Percentiles rank a stretch among this genome's conserved stretches.
Conservation (phyloP, 148 eudicot species). For the Persicaria tinctoria region DNA sequence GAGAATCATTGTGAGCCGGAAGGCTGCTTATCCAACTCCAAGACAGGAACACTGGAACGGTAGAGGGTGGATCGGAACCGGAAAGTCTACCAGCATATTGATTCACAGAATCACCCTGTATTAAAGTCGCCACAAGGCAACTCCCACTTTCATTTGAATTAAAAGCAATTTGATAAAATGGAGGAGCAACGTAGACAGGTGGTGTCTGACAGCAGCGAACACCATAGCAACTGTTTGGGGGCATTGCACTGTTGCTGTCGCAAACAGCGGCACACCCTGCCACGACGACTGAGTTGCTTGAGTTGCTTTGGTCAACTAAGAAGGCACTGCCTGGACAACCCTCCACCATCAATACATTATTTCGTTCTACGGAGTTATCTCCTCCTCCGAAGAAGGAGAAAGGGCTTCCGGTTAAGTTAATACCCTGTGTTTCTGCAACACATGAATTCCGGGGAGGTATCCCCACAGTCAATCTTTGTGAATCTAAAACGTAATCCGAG, state of each 20-base stretch:
- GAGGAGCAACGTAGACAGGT: background rate
- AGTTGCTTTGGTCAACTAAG: background rate
- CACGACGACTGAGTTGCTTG: background rate
- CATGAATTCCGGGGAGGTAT: too few relatives aligned
- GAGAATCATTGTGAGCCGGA: background rate
- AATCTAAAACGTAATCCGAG: too few relatives aligned
- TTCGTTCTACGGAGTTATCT: too few relatives aligned
- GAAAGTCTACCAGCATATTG: background rate
- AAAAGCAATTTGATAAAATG: background rate
- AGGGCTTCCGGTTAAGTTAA: too few relatives aligned
- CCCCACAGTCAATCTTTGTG: too few relatives aligned
- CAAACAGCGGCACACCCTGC: slow-evolving; percentile 19
- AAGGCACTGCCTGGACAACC: slow-evolving; percentile 16
- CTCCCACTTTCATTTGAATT: background rate
- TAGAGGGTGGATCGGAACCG: too few relatives aligned
- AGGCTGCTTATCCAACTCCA: background rate
- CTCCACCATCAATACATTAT: background rate
- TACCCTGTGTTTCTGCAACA: too few relatives aligned
- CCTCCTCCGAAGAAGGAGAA: too few relatives aligned
- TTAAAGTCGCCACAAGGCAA: background rate
- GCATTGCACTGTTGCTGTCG: background rate
- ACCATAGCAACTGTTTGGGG: slow-evolving; percentile 21
- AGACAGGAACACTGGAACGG: background rate
- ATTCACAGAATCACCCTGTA: background rate
- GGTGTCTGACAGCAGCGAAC: slow-evolving; percentile 31